A percentile compares a stretch with the other conserved stretches of the same genome.
Evolutionary conservation across 83 land plant species (phyloP).

Genomic region (Picea abies): DNA sequence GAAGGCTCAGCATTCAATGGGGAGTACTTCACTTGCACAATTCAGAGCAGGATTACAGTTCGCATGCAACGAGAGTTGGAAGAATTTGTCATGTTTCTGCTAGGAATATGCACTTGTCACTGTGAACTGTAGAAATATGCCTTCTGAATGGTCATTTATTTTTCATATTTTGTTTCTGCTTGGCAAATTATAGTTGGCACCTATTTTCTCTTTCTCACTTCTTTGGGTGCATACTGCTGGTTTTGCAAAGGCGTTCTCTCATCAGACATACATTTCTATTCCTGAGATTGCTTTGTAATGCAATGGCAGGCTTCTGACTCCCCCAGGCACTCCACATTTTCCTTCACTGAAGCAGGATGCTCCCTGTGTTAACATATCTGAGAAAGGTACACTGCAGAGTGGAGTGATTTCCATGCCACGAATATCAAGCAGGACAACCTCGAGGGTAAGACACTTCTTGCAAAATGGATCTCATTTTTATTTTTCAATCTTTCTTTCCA

Average conservation of each 20-base stretch:
- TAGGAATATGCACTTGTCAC: not conserved
- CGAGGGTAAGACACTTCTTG: not conserved
- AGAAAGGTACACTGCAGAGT: not conserved
- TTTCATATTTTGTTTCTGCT: not conserved
- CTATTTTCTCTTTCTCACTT: not conserved
- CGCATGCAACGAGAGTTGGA: not conserved
- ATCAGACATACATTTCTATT: not conserved
- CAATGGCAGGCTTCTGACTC: not conserved
- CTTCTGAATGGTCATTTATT: not conserved
- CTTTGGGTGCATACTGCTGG: not conserved
- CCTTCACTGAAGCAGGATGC: not conserved
- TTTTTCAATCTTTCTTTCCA: too few relatives aligned
- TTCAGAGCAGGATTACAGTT: not conserved
- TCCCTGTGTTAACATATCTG: not conserved
- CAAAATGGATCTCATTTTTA: not conserved
- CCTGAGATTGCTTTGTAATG: not conserved
- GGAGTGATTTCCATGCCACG: not conserved
- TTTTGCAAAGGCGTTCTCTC: not conserved
- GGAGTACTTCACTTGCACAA: not conserved
- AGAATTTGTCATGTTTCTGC: too few relatives aligned
- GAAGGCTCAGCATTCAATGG: not conserved
- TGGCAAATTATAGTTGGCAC: not conserved
- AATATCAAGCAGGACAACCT: not conserved
- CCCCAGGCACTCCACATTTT: not conserved
- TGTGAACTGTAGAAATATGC: not conserved